These are phyloP conservation scores for Zizania palustris DNA, from an alignment of 202 grass and related monocot genomes.

Conservation along the genomic window DNA sequence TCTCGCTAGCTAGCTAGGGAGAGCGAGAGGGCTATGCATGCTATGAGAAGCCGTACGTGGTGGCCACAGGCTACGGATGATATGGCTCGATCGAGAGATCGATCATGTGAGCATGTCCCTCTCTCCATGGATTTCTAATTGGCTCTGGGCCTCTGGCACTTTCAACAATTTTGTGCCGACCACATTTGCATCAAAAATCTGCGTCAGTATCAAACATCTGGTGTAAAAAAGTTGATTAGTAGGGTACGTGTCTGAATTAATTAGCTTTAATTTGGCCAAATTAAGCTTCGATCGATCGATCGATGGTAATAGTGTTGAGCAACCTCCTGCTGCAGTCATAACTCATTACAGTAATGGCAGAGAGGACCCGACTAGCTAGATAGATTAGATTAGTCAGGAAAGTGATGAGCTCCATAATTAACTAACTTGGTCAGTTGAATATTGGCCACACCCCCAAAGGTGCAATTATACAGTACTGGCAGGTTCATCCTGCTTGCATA, in stretches of 20 bases:
- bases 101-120: conserved; percentile 14
- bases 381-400: not conserved
- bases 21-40: conserved; percentile 5
- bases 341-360: not conserved
- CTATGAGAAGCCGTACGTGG: not conserved
- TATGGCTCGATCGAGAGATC: not conserved
- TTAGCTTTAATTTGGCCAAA: not conserved
- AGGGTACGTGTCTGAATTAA: not conserved
- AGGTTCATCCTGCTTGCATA: not conserved
- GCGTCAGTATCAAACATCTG: not conserved
- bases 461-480: not conserved
- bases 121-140: conserved; percentile 28
- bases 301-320: not conserved
- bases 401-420: not conserved
- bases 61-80: conserved; percentile 39
- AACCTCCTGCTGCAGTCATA: not conserved
- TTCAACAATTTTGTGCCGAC: not conserved
- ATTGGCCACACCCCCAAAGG: not conserved
- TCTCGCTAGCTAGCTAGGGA: conserved; percentile 34
- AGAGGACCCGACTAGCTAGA: not conserved
- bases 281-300: not conserved
- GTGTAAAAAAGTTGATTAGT: not conserved
- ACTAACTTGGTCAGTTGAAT: not conserved
- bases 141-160: not conserved
- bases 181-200: not conserved